Conservation (phyloP, 1,139 yeast species). For the Taphrina pruni region DNA sequence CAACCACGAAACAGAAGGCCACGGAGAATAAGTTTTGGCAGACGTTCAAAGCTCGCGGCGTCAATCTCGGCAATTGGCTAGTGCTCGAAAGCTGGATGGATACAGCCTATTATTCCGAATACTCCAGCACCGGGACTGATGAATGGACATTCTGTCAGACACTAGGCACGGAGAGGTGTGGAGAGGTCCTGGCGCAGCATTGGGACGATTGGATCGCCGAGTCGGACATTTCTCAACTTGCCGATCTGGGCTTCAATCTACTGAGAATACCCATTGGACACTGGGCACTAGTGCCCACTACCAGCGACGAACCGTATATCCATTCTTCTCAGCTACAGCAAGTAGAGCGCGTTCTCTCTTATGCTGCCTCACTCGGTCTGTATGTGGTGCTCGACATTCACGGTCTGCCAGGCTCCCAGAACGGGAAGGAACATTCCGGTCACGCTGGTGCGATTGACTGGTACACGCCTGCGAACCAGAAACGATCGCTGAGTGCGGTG, state of each 20-base stretch:
- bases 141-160: constrained; percentile 55
- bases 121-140: constrained; percentile 50
- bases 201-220: constrained; percentile 79
- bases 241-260: constrained; percentile 73
- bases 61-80: constrained; percentile 91
- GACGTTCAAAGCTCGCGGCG: constrained; percentile 59
- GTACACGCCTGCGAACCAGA: constrained; percentile 49
- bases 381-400: constrained; percentile 87
- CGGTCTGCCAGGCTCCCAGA: constrained; percentile 92
- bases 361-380: constrained; percentile 69
- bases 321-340: constrained; percentile 72
- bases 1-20: constrained; percentile 11
- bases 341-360: constrained; percentile 72
- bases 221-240: constrained; percentile 67
- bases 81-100: constrained; percentile 83
- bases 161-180: constrained; percentile 60
- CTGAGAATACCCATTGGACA: constrained; percentile 90
- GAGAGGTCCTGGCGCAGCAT: constrained; percentile 60
- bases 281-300: constrained; percentile 74
- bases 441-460: constrained; percentile 67
- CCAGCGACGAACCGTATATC: constrained; percentile 75
- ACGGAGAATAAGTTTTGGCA: constrained; percentile 31
- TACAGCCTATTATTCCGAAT: constrained; percentile 72
- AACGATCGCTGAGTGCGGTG: constrained; percentile 25
- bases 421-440: constrained; percentile 92